Evolutionary conservation across 2,329 filamentous ascomycete genomes (phyloP).

Genomic region (Scopulariopsis brevicaulis): DNA sequence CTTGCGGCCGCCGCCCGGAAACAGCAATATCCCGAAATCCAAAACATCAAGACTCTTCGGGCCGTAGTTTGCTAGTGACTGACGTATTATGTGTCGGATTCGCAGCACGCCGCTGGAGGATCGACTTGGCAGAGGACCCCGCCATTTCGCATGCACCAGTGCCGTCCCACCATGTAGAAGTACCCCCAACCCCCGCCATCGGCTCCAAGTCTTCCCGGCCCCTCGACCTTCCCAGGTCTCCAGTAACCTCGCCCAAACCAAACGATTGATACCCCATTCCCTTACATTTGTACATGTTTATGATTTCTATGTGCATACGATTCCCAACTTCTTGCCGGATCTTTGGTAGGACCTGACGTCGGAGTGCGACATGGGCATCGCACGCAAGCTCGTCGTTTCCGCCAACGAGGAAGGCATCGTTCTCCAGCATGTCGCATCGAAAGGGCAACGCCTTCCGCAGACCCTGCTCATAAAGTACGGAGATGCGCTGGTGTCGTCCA

Average conservation of each 20-base stretch:
- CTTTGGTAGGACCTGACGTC: background rate
- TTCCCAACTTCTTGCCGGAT: background rate
- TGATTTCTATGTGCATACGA: background rate
- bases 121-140: background rate
- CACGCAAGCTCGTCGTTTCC: slow-evolving; percentile 70
- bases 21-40: background rate
- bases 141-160: background rate
- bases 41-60: background rate
- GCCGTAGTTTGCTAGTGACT: background rate
- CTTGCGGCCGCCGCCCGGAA: background rate
- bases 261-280: background rate
- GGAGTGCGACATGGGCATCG: slow-evolving; percentile 25
- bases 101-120: slow-evolving; percentile 2
- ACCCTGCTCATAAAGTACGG: slow-evolving; percentile 62
- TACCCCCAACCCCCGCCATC: slow-evolving; percentile 35
- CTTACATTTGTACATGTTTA: background rate
- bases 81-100: slow-evolving; percentile 5
- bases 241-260: background rate
- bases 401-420: slow-evolving; percentile 75
- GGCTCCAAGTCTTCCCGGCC: slow-evolving; percentile 31
- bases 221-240: background rate
- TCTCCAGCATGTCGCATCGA: slow-evolving; percentile 58
- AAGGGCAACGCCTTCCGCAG: slow-evolving; percentile 42
- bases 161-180: background rate
- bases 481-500: slow-evolving; percentile 34